Percentiles rank a stretch among this genome's conserved stretches.
These are phyloP conservation scores for Neobulgaria alba DNA, from an alignment of 2,329 filamentous ascomycete species.

Conservation along the genomic window DNA sequence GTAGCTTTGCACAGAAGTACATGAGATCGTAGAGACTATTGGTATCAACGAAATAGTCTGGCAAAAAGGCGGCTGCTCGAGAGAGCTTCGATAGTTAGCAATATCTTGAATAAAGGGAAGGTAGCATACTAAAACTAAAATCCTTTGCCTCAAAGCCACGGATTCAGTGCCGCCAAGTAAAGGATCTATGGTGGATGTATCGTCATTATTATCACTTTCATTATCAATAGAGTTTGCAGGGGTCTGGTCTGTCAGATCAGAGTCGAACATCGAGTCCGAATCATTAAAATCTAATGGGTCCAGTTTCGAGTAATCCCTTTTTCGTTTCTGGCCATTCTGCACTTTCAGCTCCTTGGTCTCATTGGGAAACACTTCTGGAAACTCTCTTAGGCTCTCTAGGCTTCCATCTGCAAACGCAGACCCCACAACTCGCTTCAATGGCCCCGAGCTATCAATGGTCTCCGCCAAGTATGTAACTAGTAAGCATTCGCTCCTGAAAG, in stretches of 20 bases:
- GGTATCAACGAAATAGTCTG: constrained; percentile 38
- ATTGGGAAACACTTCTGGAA: constrained; percentile 57
- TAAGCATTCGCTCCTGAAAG: constrained; percentile 44
- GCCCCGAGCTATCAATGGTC: constrained; percentile 34
- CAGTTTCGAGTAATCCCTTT: constrained; percentile 29
- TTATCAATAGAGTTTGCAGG: constrained; percentile 6
- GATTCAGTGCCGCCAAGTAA: constrained; percentile 25
- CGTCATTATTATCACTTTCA: constrained; percentile 5
- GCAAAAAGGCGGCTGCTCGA: constrained; percentile 31
- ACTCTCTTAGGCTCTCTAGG: constrained; percentile 43
- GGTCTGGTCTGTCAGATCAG: constrained; percentile 40
- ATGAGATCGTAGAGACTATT: constrained; percentile 41
- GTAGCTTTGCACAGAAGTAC: constrained; percentile 32
- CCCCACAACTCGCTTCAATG: constrained; percentile 45
- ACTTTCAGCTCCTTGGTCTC: constrained; percentile 45
- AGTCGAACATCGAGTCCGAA: too few relatives aligned
- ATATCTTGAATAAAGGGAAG: not conserved
- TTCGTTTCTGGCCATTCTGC: constrained; percentile 40
- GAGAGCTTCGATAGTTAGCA: constrained; percentile 9
- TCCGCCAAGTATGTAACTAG: constrained; percentile 43
- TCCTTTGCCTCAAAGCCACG: constrained; percentile 23
- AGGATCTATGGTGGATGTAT: constrained; percentile 6
- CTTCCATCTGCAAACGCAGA: constrained; percentile 61
- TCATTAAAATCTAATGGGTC: not conserved
- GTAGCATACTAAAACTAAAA: constrained; percentile 22